phyloP scores from a whole-genome alignment of 805 yeast species.

The Wickerhamomyces bovis region DNA sequence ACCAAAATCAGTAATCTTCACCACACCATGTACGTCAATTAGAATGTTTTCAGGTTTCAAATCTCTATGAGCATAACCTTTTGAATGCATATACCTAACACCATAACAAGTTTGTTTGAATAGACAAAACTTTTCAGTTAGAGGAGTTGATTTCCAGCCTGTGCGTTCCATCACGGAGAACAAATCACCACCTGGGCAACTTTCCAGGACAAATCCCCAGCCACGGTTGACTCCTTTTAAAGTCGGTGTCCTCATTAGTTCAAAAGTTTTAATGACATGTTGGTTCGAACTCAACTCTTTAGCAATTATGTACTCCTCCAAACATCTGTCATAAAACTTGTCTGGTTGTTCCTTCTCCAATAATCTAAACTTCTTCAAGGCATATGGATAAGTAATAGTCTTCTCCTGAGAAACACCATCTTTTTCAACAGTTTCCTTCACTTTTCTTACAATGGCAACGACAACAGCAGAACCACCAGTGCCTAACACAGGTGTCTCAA shows the following conservation, averaged over 20 bases:
- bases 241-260: constrained; percentile 51
- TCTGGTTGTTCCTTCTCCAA: constrained; percentile 57
- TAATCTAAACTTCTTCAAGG: constrained; percentile 59
- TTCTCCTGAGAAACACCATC: constrained; percentile 22
- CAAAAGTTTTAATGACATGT: constrained; percentile 54
- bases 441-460: constrained; percentile 31
- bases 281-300: constrained; percentile 46
- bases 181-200: constrained; percentile 56
- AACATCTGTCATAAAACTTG: constrained; percentile 58
- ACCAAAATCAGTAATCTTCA: constrained; percentile 73
- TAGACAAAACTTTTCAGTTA: constrained; percentile 53
- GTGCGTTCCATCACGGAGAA: constrained; percentile 47
- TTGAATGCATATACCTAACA: constrained; percentile 52
- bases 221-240: constrained; percentile 50
- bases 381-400: constrained; percentile 40
- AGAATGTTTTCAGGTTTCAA: constrained; percentile 70
- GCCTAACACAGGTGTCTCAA: constrained; percentile 36
- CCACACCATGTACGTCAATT: constrained; percentile 51
- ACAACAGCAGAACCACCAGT: constrained; percentile 72
- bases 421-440: background rate
- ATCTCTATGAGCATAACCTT: constrained; percentile 68
- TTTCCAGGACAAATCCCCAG: constrained; percentile 73
- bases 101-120: constrained; percentile 67
- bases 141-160: constrained; percentile 51
- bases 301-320: constrained; percentile 59